A percentile compares a stretch with the other conserved stretches of the same genome.
Conservation (phyloP, 2,329 filamentous ascomycete species). For the Lasiodiplodia theobromae region DNA sequence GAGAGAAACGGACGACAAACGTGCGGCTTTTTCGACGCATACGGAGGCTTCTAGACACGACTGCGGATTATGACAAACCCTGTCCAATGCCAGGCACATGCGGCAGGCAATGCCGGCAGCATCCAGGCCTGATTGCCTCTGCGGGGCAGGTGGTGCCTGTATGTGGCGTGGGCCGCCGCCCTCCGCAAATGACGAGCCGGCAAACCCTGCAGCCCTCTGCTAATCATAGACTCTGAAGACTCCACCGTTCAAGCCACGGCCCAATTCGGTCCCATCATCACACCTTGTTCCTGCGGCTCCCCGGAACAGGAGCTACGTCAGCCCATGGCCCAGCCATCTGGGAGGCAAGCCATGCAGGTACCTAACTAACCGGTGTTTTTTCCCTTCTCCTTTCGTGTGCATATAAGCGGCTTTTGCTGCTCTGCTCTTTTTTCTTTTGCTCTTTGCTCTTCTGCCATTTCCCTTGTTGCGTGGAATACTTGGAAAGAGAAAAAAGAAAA, state of each 20-base stretch:
- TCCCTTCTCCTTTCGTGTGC: background rate
- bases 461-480: constrained; percentile 4
- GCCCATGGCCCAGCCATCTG: constrained; percentile 11
- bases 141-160: constrained; percentile 15
- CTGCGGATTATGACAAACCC: background rate
- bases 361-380: background rate
- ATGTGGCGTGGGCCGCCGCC: background rate
- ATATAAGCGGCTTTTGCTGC: constrained; percentile 7
- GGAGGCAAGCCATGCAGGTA: constrained; percentile 6
- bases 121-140: too few relatives aligned
- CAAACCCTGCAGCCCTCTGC: constrained; percentile 10
- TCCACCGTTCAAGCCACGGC: constrained; percentile 16
- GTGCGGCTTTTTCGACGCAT: constrained; percentile 6
- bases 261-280: constrained; percentile 1
- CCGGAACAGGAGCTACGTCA: constrained; percentile 5
- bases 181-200: constrained; percentile 20
- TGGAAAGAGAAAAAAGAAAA: background rate
- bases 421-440: background rate
- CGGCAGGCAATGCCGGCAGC: background rate
- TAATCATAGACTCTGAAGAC: constrained; percentile 7
- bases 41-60: background rate
- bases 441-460: constrained; percentile 17
- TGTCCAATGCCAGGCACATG: background rate
- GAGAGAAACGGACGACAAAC: background rate
- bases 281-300: constrained; percentile 23